Base-by-base conservation (phyloP, 345 rosid genomes). In the Turnera subulata region DNA sequence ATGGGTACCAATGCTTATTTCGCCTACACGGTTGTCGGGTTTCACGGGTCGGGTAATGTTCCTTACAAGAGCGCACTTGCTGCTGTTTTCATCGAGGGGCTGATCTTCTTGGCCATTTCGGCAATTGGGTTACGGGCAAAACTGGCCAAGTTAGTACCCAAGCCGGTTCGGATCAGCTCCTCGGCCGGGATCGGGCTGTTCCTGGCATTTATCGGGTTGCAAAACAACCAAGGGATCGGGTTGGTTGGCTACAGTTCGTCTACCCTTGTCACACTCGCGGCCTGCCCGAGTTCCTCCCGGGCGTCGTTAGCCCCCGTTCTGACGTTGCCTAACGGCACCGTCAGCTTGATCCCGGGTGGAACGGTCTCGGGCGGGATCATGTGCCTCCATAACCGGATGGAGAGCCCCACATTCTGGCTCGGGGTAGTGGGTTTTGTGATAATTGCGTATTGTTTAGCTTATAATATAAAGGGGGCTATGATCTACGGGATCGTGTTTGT, bases 1-100 rank as follows among this genome's bases (percentile, higher is more conserved):
- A 92, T 92, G 98, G 98, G 98, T 11, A 56, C 91, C 2, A 92
- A 92, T 61, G 98, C 95, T 10, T 92, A 92, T 44, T 92, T 92
- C 49, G 88, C 98, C 32, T 92, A 92, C 37, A 83, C 98, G 16
- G 97, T 89, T 32, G 98, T 92, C 39, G 98, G 98, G 12, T 89
- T 79, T 72, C 97, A 89, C 67, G 98, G 98, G 29, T 92, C 98
- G 43, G 98, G 98, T 23, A 79, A 76, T 53, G 73, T 92, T 51
- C 46, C 96, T 0, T 92, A 86, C 71, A 61, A 68, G 55, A 89
- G 79, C 44, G 98, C 96, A 14, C 66, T 92, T 46, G 77, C 98
- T 1, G 95, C 95, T 0, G 87, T 89, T 5, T 83, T 92, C 68
- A 62, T 86, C 11, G 98, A 92, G 52, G 98, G 98, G 0, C 50